Conservation (phyloP, 495 filamentous ascomycete species). For the Pseudomonodictys pantanalensis region DNA sequence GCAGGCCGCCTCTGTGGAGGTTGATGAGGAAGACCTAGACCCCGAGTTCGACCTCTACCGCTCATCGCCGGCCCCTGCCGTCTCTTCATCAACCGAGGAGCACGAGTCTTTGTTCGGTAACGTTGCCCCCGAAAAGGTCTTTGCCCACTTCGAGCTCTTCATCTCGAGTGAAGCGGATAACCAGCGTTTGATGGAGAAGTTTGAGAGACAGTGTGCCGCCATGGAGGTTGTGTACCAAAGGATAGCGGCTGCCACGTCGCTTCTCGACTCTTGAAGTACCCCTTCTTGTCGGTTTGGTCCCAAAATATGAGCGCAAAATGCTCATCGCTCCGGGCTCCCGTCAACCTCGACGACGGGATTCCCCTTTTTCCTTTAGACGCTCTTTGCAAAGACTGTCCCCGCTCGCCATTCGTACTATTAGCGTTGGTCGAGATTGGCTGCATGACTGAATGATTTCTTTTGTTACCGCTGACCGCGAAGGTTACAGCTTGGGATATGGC, state of each 20-base stretch:
- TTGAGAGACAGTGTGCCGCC: constrained; percentile 29
- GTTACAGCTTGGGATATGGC: too few species aligned
- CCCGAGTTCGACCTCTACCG: constrained; percentile 58
- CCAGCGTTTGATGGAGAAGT: constrained; percentile 25
- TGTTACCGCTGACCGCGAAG: constrained; percentile 23
- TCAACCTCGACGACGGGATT: constrained; percentile 1
- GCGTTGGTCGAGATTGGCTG: constrained; percentile 2
- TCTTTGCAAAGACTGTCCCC: neutral
- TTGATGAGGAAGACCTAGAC: constrained; percentile 62
- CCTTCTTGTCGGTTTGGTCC: too few species aligned
- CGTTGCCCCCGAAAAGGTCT: constrained; percentile 57
- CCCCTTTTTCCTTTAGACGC: neutral
- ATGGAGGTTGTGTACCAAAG: constrained; percentile 24
- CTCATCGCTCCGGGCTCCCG: constrained; percentile 18
- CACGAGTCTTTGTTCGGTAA: constrained; percentile 51
- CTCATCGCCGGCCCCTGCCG: constrained; percentile 45
- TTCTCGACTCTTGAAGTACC: constrained; percentile 25
- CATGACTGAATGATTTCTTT: constrained; percentile 25
- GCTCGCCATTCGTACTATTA: neutral
- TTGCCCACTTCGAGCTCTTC: constrained; percentile 57
- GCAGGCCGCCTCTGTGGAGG: constrained; percentile 29
- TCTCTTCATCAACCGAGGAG: constrained; percentile 31
- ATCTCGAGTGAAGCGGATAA: constrained; percentile 50
- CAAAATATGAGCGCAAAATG: too few species aligned
- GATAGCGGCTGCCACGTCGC: constrained; percentile 26